Percentiles rank a stretch among this genome's conserved stretches.
Conservation (phyloP, 169 alveolate genomes). For the Plasmodium gonderi region DNA sequence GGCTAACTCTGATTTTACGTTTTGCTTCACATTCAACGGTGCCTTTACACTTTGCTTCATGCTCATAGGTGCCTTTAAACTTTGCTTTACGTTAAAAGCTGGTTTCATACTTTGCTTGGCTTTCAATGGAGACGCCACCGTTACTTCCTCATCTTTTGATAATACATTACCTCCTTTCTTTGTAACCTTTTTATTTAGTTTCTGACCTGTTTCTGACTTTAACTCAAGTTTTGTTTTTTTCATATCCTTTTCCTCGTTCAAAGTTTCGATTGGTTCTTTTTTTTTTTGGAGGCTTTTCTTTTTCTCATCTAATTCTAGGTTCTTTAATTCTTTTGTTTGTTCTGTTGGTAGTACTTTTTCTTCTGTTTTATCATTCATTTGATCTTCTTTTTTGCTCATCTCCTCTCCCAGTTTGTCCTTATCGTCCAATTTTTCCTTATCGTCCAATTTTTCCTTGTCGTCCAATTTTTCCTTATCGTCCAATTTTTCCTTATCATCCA, state of each 20-base stretch:
- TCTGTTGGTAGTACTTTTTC: neutral
- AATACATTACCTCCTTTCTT: conserved; percentile 20
- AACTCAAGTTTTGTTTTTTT: conserved; percentile 34
- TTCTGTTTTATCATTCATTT: neutral
- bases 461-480: neutral
- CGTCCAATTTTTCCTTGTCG: neutral
- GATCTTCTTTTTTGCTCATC: neutral
- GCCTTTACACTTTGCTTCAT: neutral
- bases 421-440: neutral
- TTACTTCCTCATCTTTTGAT: neutral
- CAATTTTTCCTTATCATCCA: neutral
- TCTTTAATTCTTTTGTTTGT: neutral
- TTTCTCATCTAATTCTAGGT: neutral
- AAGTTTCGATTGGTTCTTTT: neutral
- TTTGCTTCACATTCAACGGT: neutral
- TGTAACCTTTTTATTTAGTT: conserved; percentile 12
- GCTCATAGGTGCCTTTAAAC: neutral
- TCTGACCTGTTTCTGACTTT: conserved; percentile 22
- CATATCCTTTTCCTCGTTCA: conserved; percentile 12
- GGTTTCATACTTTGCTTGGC: neutral
- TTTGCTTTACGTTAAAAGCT: neutral
- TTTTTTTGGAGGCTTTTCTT: conserved; percentile 2
- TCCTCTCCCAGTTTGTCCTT: neutral
- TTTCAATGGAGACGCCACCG: neutral
- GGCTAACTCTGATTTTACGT: conserved; percentile 1